phyloP scores from a whole-genome alignment of 768 basidiomycete genomes.

The Calvatia gigantea region DNA sequence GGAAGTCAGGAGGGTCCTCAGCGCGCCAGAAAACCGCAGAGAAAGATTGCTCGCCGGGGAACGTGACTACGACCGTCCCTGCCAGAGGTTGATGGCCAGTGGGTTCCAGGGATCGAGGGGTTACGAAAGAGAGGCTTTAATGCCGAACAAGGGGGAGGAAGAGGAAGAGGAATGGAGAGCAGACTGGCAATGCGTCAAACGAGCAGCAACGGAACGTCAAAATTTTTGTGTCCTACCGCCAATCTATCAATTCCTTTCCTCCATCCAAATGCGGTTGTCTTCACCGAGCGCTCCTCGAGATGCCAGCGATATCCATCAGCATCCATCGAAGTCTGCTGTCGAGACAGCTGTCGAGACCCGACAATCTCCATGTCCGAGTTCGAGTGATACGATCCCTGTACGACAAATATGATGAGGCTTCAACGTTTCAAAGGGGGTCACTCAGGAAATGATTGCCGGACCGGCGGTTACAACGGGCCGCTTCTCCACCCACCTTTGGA shows the following conservation, averaged over 20 bases:
- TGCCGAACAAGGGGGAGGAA: not conserved
- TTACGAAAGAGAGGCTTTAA: not conserved
- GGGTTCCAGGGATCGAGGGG: not conserved
- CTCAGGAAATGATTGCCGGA: too few species aligned
- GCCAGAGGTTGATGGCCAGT: not conserved
- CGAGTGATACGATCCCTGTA: too few species aligned
- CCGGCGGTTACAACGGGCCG: too few species aligned
- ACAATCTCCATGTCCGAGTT: too few species aligned
- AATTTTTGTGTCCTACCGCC: slow-evolving; percentile 2
- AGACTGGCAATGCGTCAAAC: slow-evolving; percentile 2
- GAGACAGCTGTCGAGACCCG: too few species aligned
- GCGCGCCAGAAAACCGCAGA: not conserved
- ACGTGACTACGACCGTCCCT: not conserved
- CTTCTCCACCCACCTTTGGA: too few species aligned
- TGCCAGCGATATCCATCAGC: too few species aligned
- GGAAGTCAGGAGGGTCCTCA: not conserved
- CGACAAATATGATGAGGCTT: too few species aligned
- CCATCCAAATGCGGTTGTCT: not conserved
- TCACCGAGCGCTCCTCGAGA: not conserved
- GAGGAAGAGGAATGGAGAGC: not conserved
- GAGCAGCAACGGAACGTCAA: slow-evolving; percentile 6
- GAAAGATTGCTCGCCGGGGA: not conserved
- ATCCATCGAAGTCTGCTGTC: too few species aligned
- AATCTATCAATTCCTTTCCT: slow-evolving; percentile 8
- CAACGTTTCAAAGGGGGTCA: too few species aligned